phyloP scores from a whole-genome alignment of 352 stramenopile species.

The Pythium phragmitis region DNA sequence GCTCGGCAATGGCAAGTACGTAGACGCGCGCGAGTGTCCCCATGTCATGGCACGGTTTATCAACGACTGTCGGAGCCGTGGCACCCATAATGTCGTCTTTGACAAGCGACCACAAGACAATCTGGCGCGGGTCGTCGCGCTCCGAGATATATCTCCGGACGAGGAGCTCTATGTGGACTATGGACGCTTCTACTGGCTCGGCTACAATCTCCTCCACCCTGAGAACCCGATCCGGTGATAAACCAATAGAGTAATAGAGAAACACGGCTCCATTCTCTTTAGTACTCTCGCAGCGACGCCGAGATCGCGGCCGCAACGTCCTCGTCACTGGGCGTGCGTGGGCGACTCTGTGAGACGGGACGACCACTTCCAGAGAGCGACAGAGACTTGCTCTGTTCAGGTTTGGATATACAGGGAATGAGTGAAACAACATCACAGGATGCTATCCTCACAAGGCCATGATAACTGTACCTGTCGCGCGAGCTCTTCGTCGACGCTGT shows the following conservation, averaged over 20 bases:
- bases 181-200: conserved; percentile 81
- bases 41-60: conserved; percentile 72
- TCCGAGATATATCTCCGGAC: conserved; percentile 48
- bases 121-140: conserved; percentile 56
- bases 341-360: conserved; percentile 25
- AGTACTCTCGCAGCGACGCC: conserved; percentile 64
- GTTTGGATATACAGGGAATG: not conserved
- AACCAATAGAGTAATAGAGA: conserved; percentile 1
- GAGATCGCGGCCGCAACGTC: conserved; percentile 66
- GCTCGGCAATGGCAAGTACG: conserved; percentile 70
- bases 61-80: conserved; percentile 65
- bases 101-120: conserved; percentile 52
- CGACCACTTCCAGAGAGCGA: conserved; percentile 42
- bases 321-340: conserved; percentile 48
- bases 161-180: conserved; percentile 86
- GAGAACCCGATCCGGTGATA: conserved; percentile 47
- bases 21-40: conserved; percentile 53
- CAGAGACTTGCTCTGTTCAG: conserved; percentile 24
- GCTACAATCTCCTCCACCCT: conserved; percentile 69
- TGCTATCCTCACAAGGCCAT: too few species aligned
- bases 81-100: conserved; percentile 77
- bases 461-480: conserved; percentile 33
- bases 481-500: conserved; percentile 42
- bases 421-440: not conserved
- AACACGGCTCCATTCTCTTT: conserved; percentile 6